These are phyloP conservation scores for Pseudohyphozyma bogoriensis DNA, from an alignment of 768 basidiomycete genomes.

Conservation along the genomic window DNA sequence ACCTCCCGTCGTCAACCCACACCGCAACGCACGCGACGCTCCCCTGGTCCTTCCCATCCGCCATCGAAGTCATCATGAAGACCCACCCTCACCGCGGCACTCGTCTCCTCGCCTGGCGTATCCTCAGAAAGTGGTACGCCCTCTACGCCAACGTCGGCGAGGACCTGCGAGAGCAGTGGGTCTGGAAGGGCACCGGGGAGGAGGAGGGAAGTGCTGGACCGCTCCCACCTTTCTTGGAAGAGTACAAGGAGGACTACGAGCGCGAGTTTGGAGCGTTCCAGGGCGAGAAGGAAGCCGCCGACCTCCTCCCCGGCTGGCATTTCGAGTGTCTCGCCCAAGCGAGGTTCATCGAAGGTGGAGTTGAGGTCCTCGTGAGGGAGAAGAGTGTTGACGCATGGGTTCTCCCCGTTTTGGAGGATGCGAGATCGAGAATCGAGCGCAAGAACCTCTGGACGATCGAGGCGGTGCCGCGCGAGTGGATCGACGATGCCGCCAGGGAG, in stretches of 20 bases:
- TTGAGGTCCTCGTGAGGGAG: constrained; percentile 50
- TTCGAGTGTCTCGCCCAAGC: not conserved
- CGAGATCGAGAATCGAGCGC: constrained; percentile 50
- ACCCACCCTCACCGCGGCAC: constrained; percentile 28
- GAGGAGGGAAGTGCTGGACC: constrained; percentile 24
- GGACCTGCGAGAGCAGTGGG: constrained; percentile 37
- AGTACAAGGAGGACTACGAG: constrained; percentile 71
- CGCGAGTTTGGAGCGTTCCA: constrained; percentile 53
- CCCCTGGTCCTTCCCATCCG: constrained; percentile 21
- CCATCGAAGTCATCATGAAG: constrained; percentile 18
- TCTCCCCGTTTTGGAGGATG: constrained; percentile 58
- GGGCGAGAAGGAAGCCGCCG: constrained; percentile 61
- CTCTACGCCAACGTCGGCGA: constrained; percentile 22
- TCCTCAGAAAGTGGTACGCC: constrained; percentile 27
- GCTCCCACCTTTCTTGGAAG: constrained; percentile 56
- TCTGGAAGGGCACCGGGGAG: constrained; percentile 24
- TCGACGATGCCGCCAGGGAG: not conserved
- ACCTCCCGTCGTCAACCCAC: constrained; percentile 18
- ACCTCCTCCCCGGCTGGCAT: constrained; percentile 47
- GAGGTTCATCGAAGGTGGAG: constrained; percentile 43
- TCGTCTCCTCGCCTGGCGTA: constrained; percentile 31
- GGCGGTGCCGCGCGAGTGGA: not conserved
- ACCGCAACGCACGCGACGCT: constrained; percentile 1
- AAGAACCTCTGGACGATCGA: constrained; percentile 38
- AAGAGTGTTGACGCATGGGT: constrained; percentile 66